phyloP scores from a whole-genome alignment of 75 land plant species.

The Pinus taeda region DNA sequence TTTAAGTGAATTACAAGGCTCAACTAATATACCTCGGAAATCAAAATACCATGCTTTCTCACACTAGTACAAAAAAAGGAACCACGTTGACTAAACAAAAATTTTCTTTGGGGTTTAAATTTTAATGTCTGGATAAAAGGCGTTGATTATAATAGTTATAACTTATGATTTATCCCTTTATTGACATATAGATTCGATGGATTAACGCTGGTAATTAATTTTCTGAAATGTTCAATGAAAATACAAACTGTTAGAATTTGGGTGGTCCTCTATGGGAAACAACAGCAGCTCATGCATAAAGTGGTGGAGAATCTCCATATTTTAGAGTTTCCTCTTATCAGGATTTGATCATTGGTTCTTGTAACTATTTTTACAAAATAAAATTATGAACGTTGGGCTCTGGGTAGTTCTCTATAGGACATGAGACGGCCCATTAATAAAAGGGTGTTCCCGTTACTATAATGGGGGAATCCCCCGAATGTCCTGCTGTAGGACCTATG shows the following conservation, averaged over 20 bases:
- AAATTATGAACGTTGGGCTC: too few relatives aligned
- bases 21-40: not conserved
- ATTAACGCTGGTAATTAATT: not conserved
- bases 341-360: too few relatives aligned
- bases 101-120: not conserved
- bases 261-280: not conserved
- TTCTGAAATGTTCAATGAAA: not conserved
- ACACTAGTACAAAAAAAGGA: not conserved
- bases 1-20: not conserved
- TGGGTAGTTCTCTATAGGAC: too few relatives aligned
- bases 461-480: too few relatives aligned
- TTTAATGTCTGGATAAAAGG: not conserved
- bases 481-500: not conserved
- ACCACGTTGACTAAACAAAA: not conserved
- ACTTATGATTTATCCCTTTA: not conserved
- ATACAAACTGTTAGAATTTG: not conserved
- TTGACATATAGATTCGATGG: not conserved
- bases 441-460: too few relatives aligned
- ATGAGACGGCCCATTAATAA: too few relatives aligned
- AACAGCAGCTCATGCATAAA: not conserved
- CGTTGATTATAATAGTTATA: not conserved
- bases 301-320: not conserved
- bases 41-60: not conserved
- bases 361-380: too few relatives aligned
- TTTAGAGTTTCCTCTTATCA: too few relatives aligned